These are phyloP conservation scores for Xerocomus brunneocitrinus DNA, from an alignment of 768 basidiomycete genomes.

Conservation along the genomic window DNA sequence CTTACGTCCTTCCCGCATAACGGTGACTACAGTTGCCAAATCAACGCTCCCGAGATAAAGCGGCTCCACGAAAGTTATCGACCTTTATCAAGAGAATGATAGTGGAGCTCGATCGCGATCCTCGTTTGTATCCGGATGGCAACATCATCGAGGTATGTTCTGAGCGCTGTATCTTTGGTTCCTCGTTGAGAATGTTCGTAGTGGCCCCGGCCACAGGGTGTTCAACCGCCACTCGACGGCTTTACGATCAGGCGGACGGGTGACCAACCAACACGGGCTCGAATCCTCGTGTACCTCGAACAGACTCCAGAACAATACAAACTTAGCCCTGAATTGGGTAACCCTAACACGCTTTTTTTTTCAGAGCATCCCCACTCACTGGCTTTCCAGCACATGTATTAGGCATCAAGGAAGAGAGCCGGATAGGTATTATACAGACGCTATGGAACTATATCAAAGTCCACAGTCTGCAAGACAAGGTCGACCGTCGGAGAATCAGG, in stretches of 20 bases:
- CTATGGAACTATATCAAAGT: slow-evolving; percentile 90
- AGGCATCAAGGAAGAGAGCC: slow-evolving; percentile 80
- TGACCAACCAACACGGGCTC: slow-evolving; percentile 69
- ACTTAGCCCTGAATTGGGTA: slow-evolving; percentile 71
- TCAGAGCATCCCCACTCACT: slow-evolving; percentile 1
- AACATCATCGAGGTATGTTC: slow-evolving; percentile 80
- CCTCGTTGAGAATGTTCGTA: slow-evolving; percentile 19
- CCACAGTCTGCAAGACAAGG: slow-evolving; percentile 77
- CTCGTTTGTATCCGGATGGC: slow-evolving; percentile 72
- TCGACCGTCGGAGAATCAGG: slow-evolving; percentile 64
- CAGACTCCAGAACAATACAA: slow-evolving; percentile 87
- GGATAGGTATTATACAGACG: slow-evolving; percentile 73
- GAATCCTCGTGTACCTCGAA: slow-evolving; percentile 82
- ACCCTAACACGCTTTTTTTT: background rate
- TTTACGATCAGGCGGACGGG: slow-evolving; percentile 82
- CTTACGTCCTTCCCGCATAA: background rate
- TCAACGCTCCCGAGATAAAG: slow-evolving; percentile 59
- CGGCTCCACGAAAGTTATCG: slow-evolving; percentile 72
- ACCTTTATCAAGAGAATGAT: slow-evolving; percentile 80
- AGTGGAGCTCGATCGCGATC: slow-evolving; percentile 84
- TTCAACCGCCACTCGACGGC: slow-evolving; percentile 68
- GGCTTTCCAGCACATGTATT: slow-evolving; percentile 50
- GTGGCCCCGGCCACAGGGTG: slow-evolving; percentile 61
- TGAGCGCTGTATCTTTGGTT: background rate
- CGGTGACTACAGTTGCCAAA: slow-evolving; percentile 44